Percentiles rank a stretch among this genome's conserved stretches.
phyloP scores from a whole-genome alignment of 2,329 filamentous ascomycete genomes.

The Arachnomyces sp. region DNA sequence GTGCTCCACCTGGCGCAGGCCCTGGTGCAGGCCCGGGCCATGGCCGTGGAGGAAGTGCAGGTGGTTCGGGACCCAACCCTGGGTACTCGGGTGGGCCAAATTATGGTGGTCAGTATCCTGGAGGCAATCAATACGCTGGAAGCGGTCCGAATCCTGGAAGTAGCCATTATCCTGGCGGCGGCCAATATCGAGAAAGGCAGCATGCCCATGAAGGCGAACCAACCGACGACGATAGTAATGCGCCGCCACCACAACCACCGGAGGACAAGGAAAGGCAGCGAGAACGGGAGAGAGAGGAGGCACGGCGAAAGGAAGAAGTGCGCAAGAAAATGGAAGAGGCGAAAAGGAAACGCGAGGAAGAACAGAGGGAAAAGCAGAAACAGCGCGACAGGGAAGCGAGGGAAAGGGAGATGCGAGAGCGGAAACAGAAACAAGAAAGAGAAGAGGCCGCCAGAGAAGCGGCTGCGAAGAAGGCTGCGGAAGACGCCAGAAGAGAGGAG shows the following conservation, averaged over 20 bases:
- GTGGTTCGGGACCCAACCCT: constrained; percentile 22
- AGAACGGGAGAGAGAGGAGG: constrained; percentile 27
- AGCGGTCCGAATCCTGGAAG: constrained; percentile 7
- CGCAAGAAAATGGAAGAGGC: constrained; percentile 26
- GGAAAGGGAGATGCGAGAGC: constrained; percentile 32
- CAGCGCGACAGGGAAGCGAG: constrained; percentile 33
- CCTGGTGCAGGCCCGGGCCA: constrained; percentile 22
- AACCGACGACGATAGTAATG: neutral
- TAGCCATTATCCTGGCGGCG: constrained; percentile 7
- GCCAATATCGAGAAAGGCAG: constrained; percentile 6
- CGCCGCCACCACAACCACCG: constrained; percentile 9
- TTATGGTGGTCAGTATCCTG: constrained; percentile 16
- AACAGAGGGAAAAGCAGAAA: constrained; percentile 29
- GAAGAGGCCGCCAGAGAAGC: constrained; percentile 17
- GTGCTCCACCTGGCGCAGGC: constrained; percentile 10
- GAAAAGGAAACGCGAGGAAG: constrained; percentile 31
- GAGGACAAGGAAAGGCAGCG: constrained; percentile 10
- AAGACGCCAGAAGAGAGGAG: constrained; percentile 20
- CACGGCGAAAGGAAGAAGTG: constrained; percentile 30
- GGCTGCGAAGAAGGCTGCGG: constrained; percentile 17
- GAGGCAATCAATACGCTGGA: too few species aligned
- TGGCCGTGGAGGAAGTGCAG: too few species aligned
- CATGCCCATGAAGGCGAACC: too few species aligned
- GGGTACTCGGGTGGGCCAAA: constrained; percentile 31
- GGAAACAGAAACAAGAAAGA: constrained; percentile 31